Evolutionary conservation across 768 basidiomycete genomes (phyloP).

Genomic region (Strobilomyces confusus): DNA sequence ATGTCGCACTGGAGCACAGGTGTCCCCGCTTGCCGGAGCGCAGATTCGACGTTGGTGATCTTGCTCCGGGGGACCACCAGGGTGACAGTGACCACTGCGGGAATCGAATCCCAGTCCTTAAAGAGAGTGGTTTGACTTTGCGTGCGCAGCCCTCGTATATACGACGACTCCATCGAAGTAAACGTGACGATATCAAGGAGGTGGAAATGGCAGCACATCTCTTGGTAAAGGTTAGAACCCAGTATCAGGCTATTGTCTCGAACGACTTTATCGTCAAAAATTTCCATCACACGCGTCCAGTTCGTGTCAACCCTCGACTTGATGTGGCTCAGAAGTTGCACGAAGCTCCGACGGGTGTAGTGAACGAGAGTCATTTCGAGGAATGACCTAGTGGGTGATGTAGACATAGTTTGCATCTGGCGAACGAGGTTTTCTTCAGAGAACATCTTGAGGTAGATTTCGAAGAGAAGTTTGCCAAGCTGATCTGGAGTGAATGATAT

Average conservation of each 20-base stretch:
- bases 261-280: constrained; percentile 20
- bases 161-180: constrained; percentile 14
- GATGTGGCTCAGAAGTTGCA: constrained; percentile 39
- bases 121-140: constrained; percentile 22
- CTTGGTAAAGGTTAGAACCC: constrained; percentile 39
- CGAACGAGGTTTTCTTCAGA: constrained; percentile 23
- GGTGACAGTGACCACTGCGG: constrained; percentile 30
- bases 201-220: constrained; percentile 44
- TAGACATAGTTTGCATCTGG: constrained; percentile 5
- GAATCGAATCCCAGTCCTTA: constrained; percentile 27
- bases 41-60: constrained; percentile 19
- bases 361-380: constrained; percentile 29
- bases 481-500: constrained; percentile 24
- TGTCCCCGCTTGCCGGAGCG: constrained; percentile 21
- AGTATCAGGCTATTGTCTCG: constrained; percentile 17
- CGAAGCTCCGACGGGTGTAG: constrained; percentile 49
- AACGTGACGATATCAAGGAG: constrained; percentile 37
- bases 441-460: constrained; percentile 30
- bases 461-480: constrained; percentile 23
- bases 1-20: constrained; percentile 27
- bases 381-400: neutral
- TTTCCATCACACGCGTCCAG: constrained; percentile 43
- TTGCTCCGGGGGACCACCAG: constrained; percentile 31
- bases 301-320: constrained; percentile 33
- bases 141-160: constrained; percentile 7